Conservation (phyloP, 1,284 basidiomycete species). For the Tilletiopsis washingtonensis region DNA sequence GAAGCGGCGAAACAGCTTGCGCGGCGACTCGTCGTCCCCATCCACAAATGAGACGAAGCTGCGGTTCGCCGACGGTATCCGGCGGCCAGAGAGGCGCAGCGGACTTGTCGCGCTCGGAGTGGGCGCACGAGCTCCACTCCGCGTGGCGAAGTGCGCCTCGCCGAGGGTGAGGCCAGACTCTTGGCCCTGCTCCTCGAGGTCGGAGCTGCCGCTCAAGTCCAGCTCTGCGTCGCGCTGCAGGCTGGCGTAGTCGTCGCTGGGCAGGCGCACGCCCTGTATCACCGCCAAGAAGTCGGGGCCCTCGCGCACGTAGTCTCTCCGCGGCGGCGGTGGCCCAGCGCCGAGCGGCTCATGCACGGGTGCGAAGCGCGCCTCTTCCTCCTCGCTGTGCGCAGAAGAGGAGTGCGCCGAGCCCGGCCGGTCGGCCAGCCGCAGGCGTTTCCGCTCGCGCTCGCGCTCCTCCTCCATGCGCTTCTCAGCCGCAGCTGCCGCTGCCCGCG, state of each 20-base stretch:
- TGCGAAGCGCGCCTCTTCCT: too few species aligned
- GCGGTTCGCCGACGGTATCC: slow-evolving; percentile 5
- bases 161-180: too few species aligned
- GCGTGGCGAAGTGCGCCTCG: background rate
- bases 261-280: slow-evolving; percentile 14
- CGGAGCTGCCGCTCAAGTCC: slow-evolving; percentile 2
- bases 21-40: slow-evolving; percentile 22
- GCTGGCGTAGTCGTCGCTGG: background rate
- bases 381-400: background rate
- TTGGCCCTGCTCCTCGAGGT: background rate
- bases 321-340: too few species aligned
- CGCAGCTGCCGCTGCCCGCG: too few species aligned
- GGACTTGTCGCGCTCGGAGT: slow-evolving; percentile 9
- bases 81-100: slow-evolving; percentile 12
- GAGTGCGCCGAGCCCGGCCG: slow-evolving; percentile 12
- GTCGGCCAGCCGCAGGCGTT: slow-evolving; percentile 24
- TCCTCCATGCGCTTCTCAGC: too few species aligned
- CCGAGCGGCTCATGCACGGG: too few species aligned
- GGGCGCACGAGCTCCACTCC: background rate
- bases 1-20: slow-evolving; percentile 28
- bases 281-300: slow-evolving; percentile 17
- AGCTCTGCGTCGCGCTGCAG: slow-evolving; percentile 4
- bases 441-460: slow-evolving; percentile 27
- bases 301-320: slow-evolving; percentile 18
- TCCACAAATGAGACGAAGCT: too few species aligned